These are phyloP conservation scores for Linum lewisii DNA, from an alignment of 345 rosid genomes.

Conservation along the genomic window DNA sequence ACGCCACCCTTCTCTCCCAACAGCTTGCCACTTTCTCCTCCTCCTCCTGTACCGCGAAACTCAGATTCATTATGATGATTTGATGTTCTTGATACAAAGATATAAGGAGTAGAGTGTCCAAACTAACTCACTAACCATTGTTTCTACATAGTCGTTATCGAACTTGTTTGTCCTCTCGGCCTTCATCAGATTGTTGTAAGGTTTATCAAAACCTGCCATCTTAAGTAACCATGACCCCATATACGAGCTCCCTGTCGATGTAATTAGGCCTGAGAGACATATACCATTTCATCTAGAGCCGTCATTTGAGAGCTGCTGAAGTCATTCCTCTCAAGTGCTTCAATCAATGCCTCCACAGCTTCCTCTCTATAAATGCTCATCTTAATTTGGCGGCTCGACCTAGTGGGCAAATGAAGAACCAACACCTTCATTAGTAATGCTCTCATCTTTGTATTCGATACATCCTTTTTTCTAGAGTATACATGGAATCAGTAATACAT, in stretches of 20 bases:
- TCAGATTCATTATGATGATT: too few species aligned
- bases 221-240: conserved; percentile 53
- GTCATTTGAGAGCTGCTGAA: conserved; percentile 43
- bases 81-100: too few species aligned
- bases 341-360: conserved; percentile 44
- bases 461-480: too few species aligned
- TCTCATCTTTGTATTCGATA: too few species aligned
- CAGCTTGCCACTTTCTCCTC: conserved; percentile 42
- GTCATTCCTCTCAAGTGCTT: conserved; percentile 45
- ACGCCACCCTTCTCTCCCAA: conserved; percentile 55
- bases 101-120: neutral
- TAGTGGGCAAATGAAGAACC: conserved; percentile 11
- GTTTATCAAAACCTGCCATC: conserved; percentile 44
- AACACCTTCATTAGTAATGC: neutral
- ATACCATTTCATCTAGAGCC: conserved; percentile 38
- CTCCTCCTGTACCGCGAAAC: conserved; percentile 23
- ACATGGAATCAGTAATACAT: conserved; percentile 8
- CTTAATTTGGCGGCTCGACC: conserved; percentile 54
- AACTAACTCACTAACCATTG: conserved; percentile 29
- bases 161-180: conserved; percentile 20
- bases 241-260: conserved; percentile 35
- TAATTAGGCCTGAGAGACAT: conserved; percentile 43
- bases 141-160: conserved; percentile 29
- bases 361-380: conserved; percentile 79
- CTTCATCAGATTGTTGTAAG: conserved; percentile 38